These are phyloP conservation scores for Selaginella moellendorffii DNA, from an alignment of 75 land plant genomes.

Conservation along the genomic window DNA sequence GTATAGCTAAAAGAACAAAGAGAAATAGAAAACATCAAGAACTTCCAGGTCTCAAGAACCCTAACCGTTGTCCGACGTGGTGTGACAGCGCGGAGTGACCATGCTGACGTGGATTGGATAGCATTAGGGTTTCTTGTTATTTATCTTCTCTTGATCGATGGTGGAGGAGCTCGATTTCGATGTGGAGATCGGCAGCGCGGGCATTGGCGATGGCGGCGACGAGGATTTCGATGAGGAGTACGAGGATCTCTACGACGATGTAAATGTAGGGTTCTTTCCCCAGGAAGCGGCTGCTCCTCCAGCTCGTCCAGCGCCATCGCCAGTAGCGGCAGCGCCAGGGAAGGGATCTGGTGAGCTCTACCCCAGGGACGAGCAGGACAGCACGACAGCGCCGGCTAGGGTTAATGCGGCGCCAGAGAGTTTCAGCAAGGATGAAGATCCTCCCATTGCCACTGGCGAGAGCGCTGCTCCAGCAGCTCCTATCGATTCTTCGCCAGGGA, in stretches of 20 bases:
- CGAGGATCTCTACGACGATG: conserved; percentile 82
- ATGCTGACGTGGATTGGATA: background rate
- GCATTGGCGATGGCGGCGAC: conserved; percentile 24
- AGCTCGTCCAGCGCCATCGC: conserved; percentile 9
- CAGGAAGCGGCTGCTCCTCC: conserved; percentile 9
- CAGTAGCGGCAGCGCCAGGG: conserved; percentile 11
- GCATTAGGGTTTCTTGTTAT: background rate
- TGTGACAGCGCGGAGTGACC: too few relatives aligned
- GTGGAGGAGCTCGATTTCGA: background rate
- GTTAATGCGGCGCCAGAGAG: too few relatives aligned
- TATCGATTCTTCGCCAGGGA: background rate
- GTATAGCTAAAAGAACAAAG: too few relatives aligned
- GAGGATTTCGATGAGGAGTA: conserved; percentile 54
- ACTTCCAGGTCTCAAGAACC: too few relatives aligned
- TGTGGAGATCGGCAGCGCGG: background rate
- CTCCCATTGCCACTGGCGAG: background rate
- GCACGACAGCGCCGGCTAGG: background rate
- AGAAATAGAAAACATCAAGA: too few relatives aligned
- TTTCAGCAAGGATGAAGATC: background rate
- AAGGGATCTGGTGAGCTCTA: conserved; percentile 6
- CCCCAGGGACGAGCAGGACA: conserved; percentile 10
- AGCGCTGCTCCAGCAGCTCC: background rate
- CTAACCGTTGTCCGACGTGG: too few relatives aligned
- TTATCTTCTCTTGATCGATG: too few relatives aligned
- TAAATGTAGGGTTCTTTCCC: conserved; percentile 41